Evolutionary conservation across 2,329 filamentous ascomycete genomes (phyloP), one percentile per base, ranked within the genome.

Genomic region (Aureobasidium musti): DNA sequence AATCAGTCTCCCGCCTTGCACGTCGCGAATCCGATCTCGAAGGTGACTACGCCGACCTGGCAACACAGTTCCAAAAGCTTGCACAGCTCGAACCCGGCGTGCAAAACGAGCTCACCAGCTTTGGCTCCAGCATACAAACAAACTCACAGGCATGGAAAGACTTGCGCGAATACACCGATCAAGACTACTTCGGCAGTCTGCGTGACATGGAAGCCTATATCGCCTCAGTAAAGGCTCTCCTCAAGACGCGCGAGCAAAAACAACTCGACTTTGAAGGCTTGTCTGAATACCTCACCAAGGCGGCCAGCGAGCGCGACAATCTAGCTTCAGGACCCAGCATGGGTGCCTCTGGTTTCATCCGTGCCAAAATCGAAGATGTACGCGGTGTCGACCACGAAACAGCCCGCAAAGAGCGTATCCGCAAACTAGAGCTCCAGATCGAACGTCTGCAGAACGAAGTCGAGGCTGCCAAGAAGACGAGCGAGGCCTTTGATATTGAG

Each of bases 141-240:
- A 94, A 91, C 0, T 89, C 90, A 10, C 81, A 88, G 1, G 91
- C 91, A 4, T 85, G 97, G 73, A 91, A 88, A 73, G 83, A 80
- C n/a, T 84, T 99, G 68, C 91, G 92, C 74, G 93, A 98, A 69
- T 86, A 92, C 73, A 98, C 94, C 0, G 95, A 99, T 75, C 92
- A 96, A 73, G 92, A 97, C 78, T 99, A 99, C 76, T 87, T 99
- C 1, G 91, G 92, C 71, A 94, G 90, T 65, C 83, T 99, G 63
- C 88, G 92, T 60, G 95, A 99, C 79, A 97, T 98, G 93, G 91
- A 96, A 73, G 90, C 92, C 30, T 99, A 98, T 79, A 94, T 92
- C 70, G 81, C 86, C n/a, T 90, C 92, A 0, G 82, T 98, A 54
- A 96, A 96, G 78, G 84, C 87, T 28, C 87, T 99, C 5, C 87